Percentiles rank a stretch among this genome's conserved stretches.
Conservation (phyloP, 306 rosid genomes). For the Mucuna pruriens region DNA sequence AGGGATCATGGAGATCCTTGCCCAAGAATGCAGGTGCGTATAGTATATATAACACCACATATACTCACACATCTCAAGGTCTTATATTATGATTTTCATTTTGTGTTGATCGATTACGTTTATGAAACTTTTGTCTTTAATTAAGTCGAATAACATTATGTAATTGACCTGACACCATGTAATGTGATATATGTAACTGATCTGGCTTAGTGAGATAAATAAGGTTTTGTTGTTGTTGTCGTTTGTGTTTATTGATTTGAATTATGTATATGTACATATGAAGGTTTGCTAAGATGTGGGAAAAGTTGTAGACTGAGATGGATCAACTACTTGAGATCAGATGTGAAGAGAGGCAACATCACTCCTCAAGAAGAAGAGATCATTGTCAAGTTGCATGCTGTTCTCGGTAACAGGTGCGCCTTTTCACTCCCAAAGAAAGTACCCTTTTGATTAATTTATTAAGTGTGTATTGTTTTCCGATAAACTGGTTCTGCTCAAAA, state of each 20-base stretch:
- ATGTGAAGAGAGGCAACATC: conserved; percentile 91
- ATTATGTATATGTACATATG: neutral
- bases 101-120: neutral
- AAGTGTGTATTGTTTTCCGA: too few relatives aligned
- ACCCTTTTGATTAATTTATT: too few relatives aligned
- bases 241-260: neutral
- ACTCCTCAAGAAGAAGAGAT: conserved; percentile 80
- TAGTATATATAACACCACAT: neutral
- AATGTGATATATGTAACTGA: too few relatives aligned
- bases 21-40: conserved; percentile 80
- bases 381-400: conserved; percentile 76
- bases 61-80: neutral
- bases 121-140: too few relatives aligned
- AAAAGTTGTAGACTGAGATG: conserved; percentile 93
- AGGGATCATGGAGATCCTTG: conserved; percentile 85
- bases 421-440: neutral
- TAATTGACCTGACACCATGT: too few relatives aligned
- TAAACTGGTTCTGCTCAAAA: neutral
- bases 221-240: neutral
- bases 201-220: too few relatives aligned
- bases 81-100: neutral
- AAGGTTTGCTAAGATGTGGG: conserved; percentile 77
- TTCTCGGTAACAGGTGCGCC: conserved; percentile 74
- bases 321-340: conserved; percentile 83
- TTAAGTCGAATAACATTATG: too few relatives aligned